These are phyloP conservation scores for Glycine soja DNA, from an alignment of 306 rosid species.

Conservation along the genomic window DNA sequence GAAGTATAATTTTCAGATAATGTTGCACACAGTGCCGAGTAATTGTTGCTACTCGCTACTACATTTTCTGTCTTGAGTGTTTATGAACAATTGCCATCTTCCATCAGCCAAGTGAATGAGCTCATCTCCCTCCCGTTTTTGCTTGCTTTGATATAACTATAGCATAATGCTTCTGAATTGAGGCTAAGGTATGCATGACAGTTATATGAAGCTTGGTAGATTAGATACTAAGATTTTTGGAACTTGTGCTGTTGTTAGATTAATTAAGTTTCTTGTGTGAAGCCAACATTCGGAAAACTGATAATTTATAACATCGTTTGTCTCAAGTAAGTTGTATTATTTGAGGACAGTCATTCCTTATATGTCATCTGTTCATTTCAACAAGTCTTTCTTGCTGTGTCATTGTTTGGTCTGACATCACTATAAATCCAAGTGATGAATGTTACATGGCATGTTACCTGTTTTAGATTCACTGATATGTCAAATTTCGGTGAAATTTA, in stretches of 20 bases:
- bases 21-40: constrained; percentile 26
- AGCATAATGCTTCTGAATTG: constrained; percentile 36
- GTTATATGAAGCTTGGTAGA: constrained; percentile 18
- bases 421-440: neutral
- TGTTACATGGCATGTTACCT: constrained; percentile 4
- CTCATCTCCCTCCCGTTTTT: neutral
- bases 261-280: no score
- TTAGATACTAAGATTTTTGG: constrained; percentile 7
- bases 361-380: constrained; percentile 2
- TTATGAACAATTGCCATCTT: constrained; percentile 4
- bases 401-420: constrained; percentile 29
- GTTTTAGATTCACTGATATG: neutral
- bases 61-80: neutral
- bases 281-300: no score
- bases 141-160: neutral
- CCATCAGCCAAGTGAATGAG: neutral
- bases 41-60: neutral
- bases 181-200: neutral
- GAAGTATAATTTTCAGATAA: constrained; percentile 3
- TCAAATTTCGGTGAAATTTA: neutral
- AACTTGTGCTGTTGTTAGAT: neutral
- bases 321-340: neutral
- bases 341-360: neutral
- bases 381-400: neutral
- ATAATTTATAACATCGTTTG: no score